Base-by-base conservation (phyloP, 345 rosid genomes). In the Eucalyptus camaldulensis region DNA sequence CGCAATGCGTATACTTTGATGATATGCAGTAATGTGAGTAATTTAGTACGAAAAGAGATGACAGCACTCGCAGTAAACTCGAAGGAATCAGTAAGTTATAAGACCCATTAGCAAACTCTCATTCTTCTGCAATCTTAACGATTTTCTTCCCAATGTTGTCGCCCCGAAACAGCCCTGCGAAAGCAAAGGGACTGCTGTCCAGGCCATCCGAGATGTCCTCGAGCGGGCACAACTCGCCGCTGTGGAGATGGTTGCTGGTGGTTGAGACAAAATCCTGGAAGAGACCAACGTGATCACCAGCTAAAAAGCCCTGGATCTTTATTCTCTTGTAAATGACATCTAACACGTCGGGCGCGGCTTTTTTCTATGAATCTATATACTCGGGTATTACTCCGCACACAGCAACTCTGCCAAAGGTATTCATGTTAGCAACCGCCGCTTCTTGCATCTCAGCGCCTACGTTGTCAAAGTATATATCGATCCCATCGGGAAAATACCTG, bases 401-500 rank as follows among this genome's bases (percentile, higher is more conserved):
- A 3, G 94, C 95, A 49, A 94, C 91, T 88, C 95, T 91, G 6
- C 97, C 95, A 81, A 44, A 88, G 37, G 13, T 13, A 33, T 94
- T 94, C 95, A 95, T 95, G 90, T 92, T 92, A 37, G 89, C 90
- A 5, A 94, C 76, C 2, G 94, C 95, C 1, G 95, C 95, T 85
- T 92, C 94, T 89, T 62, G 94, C 95, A 94, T 95, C 56, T 94
- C 93, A 27, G 58, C 92, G 49, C 95, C 95, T 19, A 94, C 95
- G 10, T 94, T 93, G 94, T 95, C 97, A 53, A 95, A 95, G 87
- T 95, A 95, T 83, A 94, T 89, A 86, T 95, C 95, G 11, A 95
- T 94, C 12, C 96, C 95, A 6, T 92, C 90, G 1, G 96, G 95
- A 58, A 95, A 94, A 86, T 93, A 91, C 92, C 96, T 93, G 80